Evolutionary conservation across 208 protist genomes (phyloP).

Genomic region (Entamoeba moshkovskii): DNA sequence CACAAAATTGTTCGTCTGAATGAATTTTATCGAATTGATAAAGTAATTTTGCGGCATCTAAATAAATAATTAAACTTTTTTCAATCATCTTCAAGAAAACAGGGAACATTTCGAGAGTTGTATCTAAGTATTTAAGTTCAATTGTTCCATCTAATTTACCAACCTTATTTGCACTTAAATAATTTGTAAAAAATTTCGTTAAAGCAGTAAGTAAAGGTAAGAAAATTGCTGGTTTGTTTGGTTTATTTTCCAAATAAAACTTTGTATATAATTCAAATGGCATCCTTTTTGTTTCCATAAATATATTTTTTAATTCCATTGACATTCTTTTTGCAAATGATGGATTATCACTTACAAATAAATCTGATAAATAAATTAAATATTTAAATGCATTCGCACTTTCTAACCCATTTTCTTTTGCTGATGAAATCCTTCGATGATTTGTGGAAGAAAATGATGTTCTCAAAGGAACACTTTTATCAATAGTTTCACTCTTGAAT

Average conservation of each 20-base stretch:
- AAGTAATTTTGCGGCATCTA: neutral
- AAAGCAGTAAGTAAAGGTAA: neutral
- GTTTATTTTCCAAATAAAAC: neutral
- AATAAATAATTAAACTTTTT: neutral
- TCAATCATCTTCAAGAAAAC: neutral
- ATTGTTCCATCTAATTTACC: neutral
- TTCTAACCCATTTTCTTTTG: neutral
- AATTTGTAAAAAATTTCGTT: neutral
- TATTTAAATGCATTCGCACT: neutral
- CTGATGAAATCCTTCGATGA: too few relatives aligned
- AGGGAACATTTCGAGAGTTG: neutral
- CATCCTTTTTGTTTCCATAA: neutral
- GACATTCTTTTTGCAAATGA: too few relatives aligned
- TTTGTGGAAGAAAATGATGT: too few relatives aligned
- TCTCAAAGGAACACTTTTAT: too few relatives aligned
- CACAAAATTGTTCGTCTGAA: neutral
- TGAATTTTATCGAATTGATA: constrained; percentile 2
- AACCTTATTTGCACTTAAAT: neutral
- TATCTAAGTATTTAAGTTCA: neutral
- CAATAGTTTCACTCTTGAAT: neutral
- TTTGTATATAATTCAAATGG: constrained; percentile 2
- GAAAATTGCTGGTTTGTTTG: neutral
- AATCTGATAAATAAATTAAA: neutral
- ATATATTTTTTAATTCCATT: too few relatives aligned
- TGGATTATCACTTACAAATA: neutral